Percentiles rank a stretch among this genome's conserved stretches.
phyloP scores from a whole-genome alignment of 83 land plant species.

The Isoetes engelmannii region DNA sequence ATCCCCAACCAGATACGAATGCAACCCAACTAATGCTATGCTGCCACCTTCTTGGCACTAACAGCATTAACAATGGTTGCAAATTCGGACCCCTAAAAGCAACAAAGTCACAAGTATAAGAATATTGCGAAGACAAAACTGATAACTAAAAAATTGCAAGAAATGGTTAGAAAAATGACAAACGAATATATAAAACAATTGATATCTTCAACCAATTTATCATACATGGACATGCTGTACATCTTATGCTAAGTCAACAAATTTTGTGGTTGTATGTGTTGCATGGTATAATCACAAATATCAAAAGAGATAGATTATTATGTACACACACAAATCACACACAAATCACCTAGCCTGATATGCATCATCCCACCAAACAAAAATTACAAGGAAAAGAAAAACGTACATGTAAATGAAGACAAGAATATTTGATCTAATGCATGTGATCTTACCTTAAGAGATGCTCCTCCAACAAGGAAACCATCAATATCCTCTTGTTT shows the following conservation, averaged over 20 bases:
- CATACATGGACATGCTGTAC: background rate
- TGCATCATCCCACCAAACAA: background rate
- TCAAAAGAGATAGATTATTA: background rate
- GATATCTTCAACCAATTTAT: background rate
- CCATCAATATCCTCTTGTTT: conserved; percentile 90
- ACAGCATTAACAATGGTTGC: conserved; percentile 72
- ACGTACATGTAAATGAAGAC: background rate
- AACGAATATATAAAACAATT: background rate
- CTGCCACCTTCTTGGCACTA: conserved; percentile 79
- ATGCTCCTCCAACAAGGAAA: conserved; percentile 94
- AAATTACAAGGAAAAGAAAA: background rate
- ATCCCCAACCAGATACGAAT: too few species aligned
- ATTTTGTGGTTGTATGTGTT: background rate
- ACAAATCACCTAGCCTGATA: background rate
- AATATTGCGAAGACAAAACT: background rate
- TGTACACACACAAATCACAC: background rate
- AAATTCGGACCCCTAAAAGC: conserved; percentile 71
- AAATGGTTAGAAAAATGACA: background rate
- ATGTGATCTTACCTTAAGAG: conserved; percentile 52
- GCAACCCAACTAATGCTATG: conserved; percentile 11
- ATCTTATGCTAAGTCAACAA: background rate
- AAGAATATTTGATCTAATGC: background rate
- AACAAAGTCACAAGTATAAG: background rate
- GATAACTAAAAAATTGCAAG: background rate
- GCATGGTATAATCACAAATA: background rate